Evolutionary conservation across 495 filamentous ascomycete genomes (phyloP).

Genomic region (Daldinia loculata): DNA sequence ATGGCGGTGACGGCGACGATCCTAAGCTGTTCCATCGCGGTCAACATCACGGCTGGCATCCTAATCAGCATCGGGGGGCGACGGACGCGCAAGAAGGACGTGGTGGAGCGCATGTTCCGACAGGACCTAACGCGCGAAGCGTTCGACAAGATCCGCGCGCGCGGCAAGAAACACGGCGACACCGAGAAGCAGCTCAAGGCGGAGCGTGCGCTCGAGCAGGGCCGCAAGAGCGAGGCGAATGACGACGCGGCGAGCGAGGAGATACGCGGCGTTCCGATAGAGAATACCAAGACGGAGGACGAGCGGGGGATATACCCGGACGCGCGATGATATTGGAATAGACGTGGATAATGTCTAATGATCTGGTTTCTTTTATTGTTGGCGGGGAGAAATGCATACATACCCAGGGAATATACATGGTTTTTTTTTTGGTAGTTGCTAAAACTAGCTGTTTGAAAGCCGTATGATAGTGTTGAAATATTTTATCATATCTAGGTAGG

Average conservation of each 20-base stretch:
- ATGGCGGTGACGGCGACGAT: slow-evolving; percentile 79
- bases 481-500: neutral
- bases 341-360: slow-evolving; percentile 28
- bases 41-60: slow-evolving; percentile 75
- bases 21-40: slow-evolving; percentile 76
- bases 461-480: neutral
- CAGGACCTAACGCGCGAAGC: slow-evolving; percentile 77
- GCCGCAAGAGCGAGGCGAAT: slow-evolving; percentile 41
- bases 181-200: slow-evolving; percentile 58
- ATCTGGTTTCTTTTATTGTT: slow-evolving; percentile 6
- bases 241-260: slow-evolving; percentile 31
- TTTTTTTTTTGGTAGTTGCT: neutral
- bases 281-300: slow-evolving; percentile 11
- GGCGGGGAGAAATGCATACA: neutral
- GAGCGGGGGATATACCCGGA: slow-evolving; percentile 24
- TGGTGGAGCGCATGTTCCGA: slow-evolving; percentile 74
- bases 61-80: slow-evolving; percentile 77
- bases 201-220: slow-evolving; percentile 42
- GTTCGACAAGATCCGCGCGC: slow-evolving; percentile 67
- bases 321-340: slow-evolving; percentile 14
- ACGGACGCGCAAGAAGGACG: slow-evolving; percentile 80
- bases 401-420: neutral
- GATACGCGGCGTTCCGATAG: slow-evolving; percentile 29
- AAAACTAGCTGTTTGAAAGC: neutral
- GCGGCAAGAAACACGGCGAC: slow-evolving; percentile 63